Evolutionary conservation across 2,329 filamentous ascomycete species (phyloP), one percentile per base, ranked within the genome.

Genomic region (Trichophyton verrucosum): DNA sequence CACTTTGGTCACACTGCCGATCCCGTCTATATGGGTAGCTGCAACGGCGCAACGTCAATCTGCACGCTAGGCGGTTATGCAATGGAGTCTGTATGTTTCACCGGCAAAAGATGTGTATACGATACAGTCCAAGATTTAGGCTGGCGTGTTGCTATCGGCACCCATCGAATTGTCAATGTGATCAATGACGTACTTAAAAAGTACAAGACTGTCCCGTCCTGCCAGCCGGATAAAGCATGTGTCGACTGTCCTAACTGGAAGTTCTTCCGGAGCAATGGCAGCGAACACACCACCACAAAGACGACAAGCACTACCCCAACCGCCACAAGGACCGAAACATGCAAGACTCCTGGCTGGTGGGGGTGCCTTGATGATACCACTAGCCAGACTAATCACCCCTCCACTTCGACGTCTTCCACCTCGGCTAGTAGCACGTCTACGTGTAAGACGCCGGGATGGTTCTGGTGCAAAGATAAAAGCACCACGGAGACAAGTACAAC

Each of bases 1-100:
- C 94, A 99, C 73, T 92, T 96, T 71, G 94, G 94, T 3, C 91
- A 97, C 69, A 97, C 91, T 0, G 94, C 94, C 0, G 94, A 99
- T 73, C 94, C 94, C 0, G 86, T 99, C 38, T 99, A 87, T 69
- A 91, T 96, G 77, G 94, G 94, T 36, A 89, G 86, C 0, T 97
- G 94, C 75, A 96, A 96, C 68, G 89, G 88, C 36, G 89, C 89
- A 2, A 91, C 89, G 1, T 91, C 92, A 2, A 85, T 87, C 9
- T 97, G 94, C 73, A 94, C 91, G 0, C 85, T 95, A 68, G 92
- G 86, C 1, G 94, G 94, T 0, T 99, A 97, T 71, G 91, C 94
- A 1, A 82, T 99, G 79, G 91, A 99, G 74, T 88, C 90, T 11
- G 81, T 86, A n/a, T 99, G 94, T 67, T 94, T 97, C 68, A 88